Base-by-base conservation (phyloP, 176 grass and related monocot genomes). In the Bonia amplexicaulis region DNA sequence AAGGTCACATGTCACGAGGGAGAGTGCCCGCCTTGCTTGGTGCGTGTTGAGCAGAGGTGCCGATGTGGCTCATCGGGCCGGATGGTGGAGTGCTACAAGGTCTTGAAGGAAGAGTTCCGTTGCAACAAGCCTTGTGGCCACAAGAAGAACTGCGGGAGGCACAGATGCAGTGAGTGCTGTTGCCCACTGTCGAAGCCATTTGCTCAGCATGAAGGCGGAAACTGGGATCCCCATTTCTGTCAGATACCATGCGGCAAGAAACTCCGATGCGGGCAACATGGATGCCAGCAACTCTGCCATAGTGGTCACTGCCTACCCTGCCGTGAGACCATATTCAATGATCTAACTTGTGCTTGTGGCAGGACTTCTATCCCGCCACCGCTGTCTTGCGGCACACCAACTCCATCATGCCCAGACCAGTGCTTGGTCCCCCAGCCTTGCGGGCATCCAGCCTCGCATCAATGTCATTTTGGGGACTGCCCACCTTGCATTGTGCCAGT, bases 61-160 rank as follows among this genome's bases (percentile, higher is more conserved):
- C 91, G 93, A 2, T 98, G 96, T 54, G 77, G 89, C 54, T 90
- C 89, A 17, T 95, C 93, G 3, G 87, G 71, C 15, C 87, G 79
- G 73, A 93, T 76, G 70, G 63, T 93, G 12, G 93, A 98, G 70
- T 98, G 96, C 88, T 88, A 92, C 84, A 95, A 83, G 82, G 83
- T 90, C 59, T 74, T 69, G 0, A 75, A 42, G 66, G 89, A 93
- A 23, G 80, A 85, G 2, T 95, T 95, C 52, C 77, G 79, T 20
- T 98, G 93, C 63, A 90, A 86, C 58, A 98, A 89, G 84, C 88
- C 87, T 53, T 98, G 96, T 63, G 96, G 96, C 5, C 90, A 17
- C 57, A 98, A 98, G 91, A 98, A 98, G 54, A 99, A 87, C 45
- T 99, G 96, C 14, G 96, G 96, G 39, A 93, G 96, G 86, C 96